A percentile compares a stretch with the other conserved stretches of the same genome.
Evolutionary conservation across 2,329 filamentous ascomycete genomes (phyloP).

Genomic region (Talaromyces amestolkiae): DNA sequence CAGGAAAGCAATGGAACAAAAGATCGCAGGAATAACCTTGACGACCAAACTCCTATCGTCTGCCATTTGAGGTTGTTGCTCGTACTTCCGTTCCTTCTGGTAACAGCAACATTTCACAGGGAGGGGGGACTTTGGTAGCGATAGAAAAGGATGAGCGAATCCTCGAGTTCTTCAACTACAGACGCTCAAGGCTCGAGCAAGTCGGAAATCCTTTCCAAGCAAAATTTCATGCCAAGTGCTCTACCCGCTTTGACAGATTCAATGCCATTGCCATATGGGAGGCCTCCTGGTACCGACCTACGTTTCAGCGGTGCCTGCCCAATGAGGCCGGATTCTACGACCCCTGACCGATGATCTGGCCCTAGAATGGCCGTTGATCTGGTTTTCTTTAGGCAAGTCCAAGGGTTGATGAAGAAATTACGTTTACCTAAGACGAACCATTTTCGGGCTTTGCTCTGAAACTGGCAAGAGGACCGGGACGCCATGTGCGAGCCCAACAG

Average conservation of each 20-base stretch:
- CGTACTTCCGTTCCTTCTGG: not conserved
- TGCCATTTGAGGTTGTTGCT: not conserved
- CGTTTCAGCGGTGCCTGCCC: not conserved
- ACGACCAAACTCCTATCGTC: constrained; percentile 34
- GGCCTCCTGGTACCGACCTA: not conserved
- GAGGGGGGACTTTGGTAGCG: not conserved
- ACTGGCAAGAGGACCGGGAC: not conserved
- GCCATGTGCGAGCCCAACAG: not conserved
- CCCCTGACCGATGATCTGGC: not conserved
- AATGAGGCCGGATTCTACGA: not conserved
- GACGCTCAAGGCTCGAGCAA: not conserved
- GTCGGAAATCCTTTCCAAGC: not conserved
- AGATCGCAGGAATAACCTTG: constrained; percentile 34
- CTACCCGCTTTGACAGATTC: not conserved
- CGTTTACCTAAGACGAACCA: not conserved
- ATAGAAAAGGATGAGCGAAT: not conserved
- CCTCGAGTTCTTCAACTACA: not conserved
- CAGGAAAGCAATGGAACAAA: constrained; percentile 33
- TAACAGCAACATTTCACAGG: not conserved
- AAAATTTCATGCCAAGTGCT: not conserved
- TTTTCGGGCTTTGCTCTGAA: not conserved
- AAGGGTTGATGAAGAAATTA: not conserved
- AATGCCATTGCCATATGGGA: not conserved
- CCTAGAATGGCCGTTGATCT: not conserved
- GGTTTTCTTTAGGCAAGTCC: not conserved